Base-by-base conservation (phyloP, 345 rosid species). In the Angophora floribunda region DNA sequence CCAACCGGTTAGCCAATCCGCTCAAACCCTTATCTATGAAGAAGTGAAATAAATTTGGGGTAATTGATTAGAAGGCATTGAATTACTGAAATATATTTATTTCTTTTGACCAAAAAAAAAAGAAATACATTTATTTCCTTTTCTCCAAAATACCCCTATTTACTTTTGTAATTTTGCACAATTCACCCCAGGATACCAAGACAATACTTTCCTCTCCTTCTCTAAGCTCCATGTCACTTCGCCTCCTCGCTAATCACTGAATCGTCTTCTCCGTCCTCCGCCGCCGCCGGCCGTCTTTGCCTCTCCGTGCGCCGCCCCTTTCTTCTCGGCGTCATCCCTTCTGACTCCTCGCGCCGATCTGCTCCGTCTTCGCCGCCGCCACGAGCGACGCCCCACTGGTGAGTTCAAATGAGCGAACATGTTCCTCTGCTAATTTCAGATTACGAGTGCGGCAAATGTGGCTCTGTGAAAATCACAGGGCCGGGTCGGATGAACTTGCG, bases 31-130 rank as follows among this genome's bases (percentile, higher is more conserved):
- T 28, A 13, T n/a, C 0, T 13, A 6, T 63, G 0, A 16, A 6
- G 75, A n/a, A 63, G 0, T 0, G 1, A 61, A 15, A 61, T 0
- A 12, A 0, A 0, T 0, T 61, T 12, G 0, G 15, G 4, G 0
- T 59, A 26, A 59, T 26, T 26, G 1, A 26, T 26, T 59, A n/a
- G 2, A 0, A 28, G 13, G 0, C 0, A n/a, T 63, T 63, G 10
- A 3, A n/a, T 28, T 63, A 2, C 0, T 2, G 7, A 26, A 0
- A 59, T 5, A 28, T 0, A 26, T 61, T 61, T 5, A 3, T 61
- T 2, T 61, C 3, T 61, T 61, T 61, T 61, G 0, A 21, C 13
- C 13, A 55, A 55, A 21, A 22, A 21, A 52, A 55, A 9, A 36
- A 55, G 24, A 8, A 55, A 22, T 22, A 22, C 6, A 8, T 22